Base-by-base conservation (phyloP, 306 rosid genomes). In the Rubus idaeus region DNA sequence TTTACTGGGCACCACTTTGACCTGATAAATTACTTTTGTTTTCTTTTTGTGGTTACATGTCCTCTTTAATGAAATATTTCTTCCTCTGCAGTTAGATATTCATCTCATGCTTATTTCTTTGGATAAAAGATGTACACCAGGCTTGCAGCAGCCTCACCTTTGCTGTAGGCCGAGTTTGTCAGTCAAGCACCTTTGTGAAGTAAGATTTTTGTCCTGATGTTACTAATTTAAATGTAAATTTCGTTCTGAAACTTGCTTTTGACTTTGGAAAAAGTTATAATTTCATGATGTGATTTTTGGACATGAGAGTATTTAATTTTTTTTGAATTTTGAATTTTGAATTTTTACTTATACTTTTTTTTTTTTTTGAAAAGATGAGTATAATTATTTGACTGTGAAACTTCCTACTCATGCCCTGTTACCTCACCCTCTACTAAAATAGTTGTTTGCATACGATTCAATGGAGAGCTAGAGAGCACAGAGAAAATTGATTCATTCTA, bases 91-190 rank as follows among this genome's bases (percentile, higher is more conserved):
- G 98, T 86, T 89, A 21, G 94, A 94, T 70, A 78, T 90, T 77
- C 94, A 88, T 89, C 88, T 94, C 68, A 80, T 90, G 86, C 96
- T 94, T 74, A 61, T 87, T 83, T 90, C 97, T 70, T 68, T 89
- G 88, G 91, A 91, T 77, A 74, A 81, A 82, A 84, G 75, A 82
- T 79, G 74, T 70, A 84, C 86, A 68, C 94, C 96, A 61, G 80
- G 78, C 83, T 86, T 94, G 88, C 85, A 80, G 86, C 90, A 90
- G 84, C 93, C 92, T 6, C 91, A 94, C 85, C 93, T 94, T 70
- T 83, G 91, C 80, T 94, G 98, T 83, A 89, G 88, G 58, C 91
- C 98, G 73, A 94, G 88, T 68, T 79, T 90, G 83, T 85, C 96
- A 11, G 88, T 94, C 77, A 85, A 84, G 80, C 87, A 87, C 82